Base-by-base conservation (phyloP, 73 alveolate genomes). In the Paramecium sexaurelia region DNA sequence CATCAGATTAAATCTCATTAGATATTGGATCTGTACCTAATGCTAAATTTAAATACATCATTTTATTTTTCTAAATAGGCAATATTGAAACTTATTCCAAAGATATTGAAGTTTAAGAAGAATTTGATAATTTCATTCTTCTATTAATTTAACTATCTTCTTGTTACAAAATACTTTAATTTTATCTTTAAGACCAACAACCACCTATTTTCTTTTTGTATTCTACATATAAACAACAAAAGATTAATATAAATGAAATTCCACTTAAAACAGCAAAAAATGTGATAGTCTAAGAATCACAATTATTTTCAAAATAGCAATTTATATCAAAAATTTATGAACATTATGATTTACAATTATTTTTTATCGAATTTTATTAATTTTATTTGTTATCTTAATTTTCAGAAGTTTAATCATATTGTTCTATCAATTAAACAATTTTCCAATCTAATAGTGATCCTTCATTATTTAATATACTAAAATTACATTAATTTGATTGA, bases 381-480 rank as follows among this genome's bases (percentile, higher is more conserved):
- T 33, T 33, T 36, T 0, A 10, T 35, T 22, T 55, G 1, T 37
- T 37, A 19, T 73, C 57, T 10, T 26, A 7, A 73, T 15, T 26
- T 27, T 1, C 0, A 17, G 5, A 15, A 5, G 3, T 29, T 17
- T 36, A 15, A 36, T 33, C 40, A 36, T 33, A 0, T 17, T 37
- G 24, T 24, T 19, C 1, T 3, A 41, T 27, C 5, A 78, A 22
- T 7, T 37, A 20, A 1, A 78, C n/a, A 36, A 8, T 24, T 43
- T 41, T 78, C 40, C 47, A 78, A 45, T 78, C 90, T 13, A 78
- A 29, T 1, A 41, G 17, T 1, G 45, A 0, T 39, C 90, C 90
- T 78, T 22, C 29, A 78, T 78, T 78, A 43, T 43, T 45, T 33
- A 78, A 24, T 37, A 78, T 6, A 78, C 61, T 78, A 33, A 78